Evolutionary conservation across 1,284 basidiomycete species (phyloP), one percentile per base, ranked within the genome.

Genomic region (Moesziomyces antarcticus): DNA sequence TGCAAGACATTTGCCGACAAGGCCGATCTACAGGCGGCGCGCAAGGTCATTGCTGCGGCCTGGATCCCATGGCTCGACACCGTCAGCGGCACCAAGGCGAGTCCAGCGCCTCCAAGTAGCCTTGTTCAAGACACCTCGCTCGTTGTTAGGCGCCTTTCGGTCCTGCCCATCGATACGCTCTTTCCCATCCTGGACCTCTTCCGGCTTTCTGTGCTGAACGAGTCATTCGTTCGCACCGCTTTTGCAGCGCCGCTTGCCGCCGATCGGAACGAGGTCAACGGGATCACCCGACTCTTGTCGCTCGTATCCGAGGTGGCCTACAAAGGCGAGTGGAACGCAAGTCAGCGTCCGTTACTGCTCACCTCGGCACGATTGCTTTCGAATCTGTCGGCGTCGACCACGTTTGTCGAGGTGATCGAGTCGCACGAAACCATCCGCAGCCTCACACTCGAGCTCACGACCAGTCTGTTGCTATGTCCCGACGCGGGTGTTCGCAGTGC

Each of bases 121-220:
- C 43, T 71, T 24, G 1, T 50, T 13, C 43, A 35, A 5, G 50
- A 65, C 14, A 53, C 62, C 9, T 21, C 45, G 5, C 40, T 41
- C 2, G 47, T 44, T 9, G 45, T 48, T 22, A 53, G 57, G 51
- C 54, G 44, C 11, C 47, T 71, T 11, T n/a, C 50, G 7, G 51
- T 25, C 0, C 88, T 94, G 0, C 86, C 89, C 2, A 73, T 87
- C 0, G 87, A 88, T 13, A 86, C 89, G 46, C 86, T 93, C 11
- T 95, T 94, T 85, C 93, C 93, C 0, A 82, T 94, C 1, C 88
- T 91, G 10, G 93, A 95, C 79, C 87, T 94, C 62, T 94, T 92
- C 92, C 88, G 93, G 1, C 86, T 95, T 1, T 91, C 90, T 0
- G 83, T 92, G 9, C 87, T 93, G 27, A 89, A 93, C 81, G 85